A percentile compares a stretch with the other conserved stretches of the same genome.
phyloP scores from a whole-genome alignment of 768 basidiomycete species.

The Lyophyllum semitale region DNA sequence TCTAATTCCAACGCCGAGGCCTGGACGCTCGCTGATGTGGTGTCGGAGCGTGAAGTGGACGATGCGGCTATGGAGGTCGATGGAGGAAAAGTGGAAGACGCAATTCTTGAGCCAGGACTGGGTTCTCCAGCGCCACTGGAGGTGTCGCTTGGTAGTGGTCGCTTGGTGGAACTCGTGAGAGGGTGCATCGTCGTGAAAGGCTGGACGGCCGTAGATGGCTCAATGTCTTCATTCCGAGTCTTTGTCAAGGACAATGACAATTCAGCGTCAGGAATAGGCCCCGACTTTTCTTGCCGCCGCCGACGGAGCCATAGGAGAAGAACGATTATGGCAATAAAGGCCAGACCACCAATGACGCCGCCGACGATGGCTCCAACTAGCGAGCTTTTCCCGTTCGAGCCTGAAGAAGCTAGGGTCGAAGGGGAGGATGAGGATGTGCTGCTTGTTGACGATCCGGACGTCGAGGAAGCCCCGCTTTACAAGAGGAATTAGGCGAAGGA shows the following conservation, averaged over 20 bases:
- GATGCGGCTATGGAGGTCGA: too few relatives aligned
- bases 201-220: neutral
- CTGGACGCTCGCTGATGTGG: neutral
- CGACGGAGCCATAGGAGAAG: neutral
- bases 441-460: neutral
- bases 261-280: neutral
- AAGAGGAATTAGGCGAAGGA: neutral
- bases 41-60: neutral
- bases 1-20: neutral
- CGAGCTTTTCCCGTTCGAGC: neutral
- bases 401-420: neutral
- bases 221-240: neutral
- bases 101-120: neutral
- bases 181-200: neutral
- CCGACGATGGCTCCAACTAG: constrained; percentile 10
- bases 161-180: too few relatives aligned
- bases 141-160: neutral
- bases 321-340: neutral
- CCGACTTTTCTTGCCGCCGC: neutral
- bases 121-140: neutral
- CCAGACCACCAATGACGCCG: constrained; percentile 7
- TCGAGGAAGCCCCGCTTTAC: neutral
- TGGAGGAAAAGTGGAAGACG: neutral
- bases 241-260: too few relatives aligned
- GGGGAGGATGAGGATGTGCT: neutral